A percentile compares a stretch with the other conserved stretches of the same genome.
phyloP scores from a whole-genome alignment of 2,329 filamentous ascomycete species.

The Aureobasidium pullulans region DNA sequence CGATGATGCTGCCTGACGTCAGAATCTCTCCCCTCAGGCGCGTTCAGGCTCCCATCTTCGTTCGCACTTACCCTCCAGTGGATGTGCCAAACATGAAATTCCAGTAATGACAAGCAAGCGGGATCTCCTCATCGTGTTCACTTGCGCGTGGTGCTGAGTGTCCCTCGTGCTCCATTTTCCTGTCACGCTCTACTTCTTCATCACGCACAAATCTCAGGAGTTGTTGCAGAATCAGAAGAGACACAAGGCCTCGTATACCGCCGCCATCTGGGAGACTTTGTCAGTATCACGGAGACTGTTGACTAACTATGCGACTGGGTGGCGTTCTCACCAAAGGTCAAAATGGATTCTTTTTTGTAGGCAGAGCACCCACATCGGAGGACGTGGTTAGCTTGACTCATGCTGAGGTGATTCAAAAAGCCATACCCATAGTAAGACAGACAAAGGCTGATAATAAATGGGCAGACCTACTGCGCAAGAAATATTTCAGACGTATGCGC shows the following conservation, averaged over 20 bases:
- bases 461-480: neutral
- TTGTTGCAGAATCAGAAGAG: conserved; percentile 29
- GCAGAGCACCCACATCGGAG: neutral
- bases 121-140: neutral
- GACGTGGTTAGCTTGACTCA: neutral
- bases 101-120: conserved; percentile 32
- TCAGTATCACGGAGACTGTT: neutral
- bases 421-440: neutral
- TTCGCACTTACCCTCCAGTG: conserved; percentile 29
- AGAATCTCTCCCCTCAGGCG: neutral
- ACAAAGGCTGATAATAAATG: neutral
- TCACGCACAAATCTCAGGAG: conserved; percentile 29
- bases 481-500: neutral
- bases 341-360: neutral
- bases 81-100: conserved; percentile 36
- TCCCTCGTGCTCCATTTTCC: too few species aligned
- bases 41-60: neutral
- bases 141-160: neutral
- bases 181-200: neutral
- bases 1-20: conserved; percentile 16
- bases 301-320: neutral
- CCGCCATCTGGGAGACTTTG: conserved; percentile 28
- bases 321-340: neutral
- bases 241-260: conserved; percentile 34
- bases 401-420: neutral